A percentile compares a stretch with the other conserved stretches of the same genome.
Conservation (phyloP, 768 basidiomycete species). For the Crucibulum laeve region DNA sequence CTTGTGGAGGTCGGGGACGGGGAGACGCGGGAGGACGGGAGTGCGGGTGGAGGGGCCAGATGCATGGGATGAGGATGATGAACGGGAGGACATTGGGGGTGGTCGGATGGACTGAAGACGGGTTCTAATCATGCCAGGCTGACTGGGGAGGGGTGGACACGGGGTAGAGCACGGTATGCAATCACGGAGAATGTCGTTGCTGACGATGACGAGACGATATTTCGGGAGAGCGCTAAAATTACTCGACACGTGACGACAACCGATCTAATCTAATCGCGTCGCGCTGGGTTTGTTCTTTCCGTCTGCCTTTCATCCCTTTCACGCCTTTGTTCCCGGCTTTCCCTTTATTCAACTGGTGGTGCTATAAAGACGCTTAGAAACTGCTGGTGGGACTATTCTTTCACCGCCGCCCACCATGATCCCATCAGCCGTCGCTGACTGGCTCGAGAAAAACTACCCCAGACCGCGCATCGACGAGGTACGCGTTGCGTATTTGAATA, state of each 20-base stretch:
- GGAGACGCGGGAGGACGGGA: constrained; percentile 60
- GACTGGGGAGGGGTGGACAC: too few species aligned
- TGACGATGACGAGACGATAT: too few species aligned
- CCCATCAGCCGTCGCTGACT: constrained; percentile 32
- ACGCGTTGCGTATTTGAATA: constrained; percentile 12
- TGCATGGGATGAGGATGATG: constrained; percentile 13
- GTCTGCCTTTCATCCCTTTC: background rate
- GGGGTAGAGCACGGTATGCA: too few species aligned
- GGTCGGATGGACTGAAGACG: constrained; percentile 10
- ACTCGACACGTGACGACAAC: constrained; percentile 14
- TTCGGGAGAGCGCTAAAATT: too few species aligned
- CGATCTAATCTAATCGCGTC: constrained; percentile 23
- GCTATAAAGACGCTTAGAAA: too few species aligned
- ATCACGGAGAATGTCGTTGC: too few species aligned
- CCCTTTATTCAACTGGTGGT: too few species aligned
- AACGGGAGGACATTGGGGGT: constrained; percentile 13
- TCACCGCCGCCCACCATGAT: constrained; percentile 9
- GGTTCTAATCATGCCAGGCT: constrained; percentile 19
- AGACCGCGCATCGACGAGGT: constrained; percentile 64
- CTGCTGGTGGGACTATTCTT: too few species aligned
- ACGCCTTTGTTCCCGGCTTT: too few species aligned
- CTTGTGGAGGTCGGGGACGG: constrained; percentile 73
- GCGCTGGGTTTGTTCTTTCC: constrained; percentile 6
- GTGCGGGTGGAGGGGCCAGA: constrained; percentile 12
- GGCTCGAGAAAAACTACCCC: constrained; percentile 52